These are phyloP conservation scores for Citrus mangshanensis DNA, from an alignment of 345 rosid species.

Conservation along the genomic window DNA sequence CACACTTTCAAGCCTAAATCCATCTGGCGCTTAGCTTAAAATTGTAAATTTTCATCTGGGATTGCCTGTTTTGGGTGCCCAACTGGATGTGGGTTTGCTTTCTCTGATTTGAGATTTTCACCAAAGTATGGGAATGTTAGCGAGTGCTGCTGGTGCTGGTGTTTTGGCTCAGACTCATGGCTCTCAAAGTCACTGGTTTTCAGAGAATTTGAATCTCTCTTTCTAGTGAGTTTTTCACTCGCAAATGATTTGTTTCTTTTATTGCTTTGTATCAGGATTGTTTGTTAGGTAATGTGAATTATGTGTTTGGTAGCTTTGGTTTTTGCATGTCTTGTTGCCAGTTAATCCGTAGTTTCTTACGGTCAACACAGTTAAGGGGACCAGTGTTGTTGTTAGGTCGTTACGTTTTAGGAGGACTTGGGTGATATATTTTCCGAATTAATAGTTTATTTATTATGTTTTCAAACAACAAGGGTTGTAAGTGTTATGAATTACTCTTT, in stretches of 20 bases:
- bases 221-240: conserved; percentile 69
- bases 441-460: too few relatives aligned
- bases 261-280: too few relatives aligned
- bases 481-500: too few relatives aligned
- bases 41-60: conserved; percentile 32
- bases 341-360: neutral
- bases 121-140: conserved; percentile 51
- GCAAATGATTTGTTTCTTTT: neutral
- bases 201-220: conserved; percentile 77
- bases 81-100: conserved; percentile 33
- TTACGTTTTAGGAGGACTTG: too few relatives aligned
- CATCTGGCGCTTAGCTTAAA: conserved; percentile 48
- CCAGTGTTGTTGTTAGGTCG: too few relatives aligned
- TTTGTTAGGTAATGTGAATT: neutral
- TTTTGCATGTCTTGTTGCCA: neutral
- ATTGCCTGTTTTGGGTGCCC: conserved; percentile 25
- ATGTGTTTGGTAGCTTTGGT: neutral
- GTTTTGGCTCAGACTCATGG: conserved; percentile 39
- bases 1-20: conserved; percentile 50
- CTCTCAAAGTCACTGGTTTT: conserved; percentile 26
- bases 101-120: conserved; percentile 26
- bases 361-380: too few relatives aligned
- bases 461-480: too few relatives aligned
- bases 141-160: conserved; percentile 13
- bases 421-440: too few relatives aligned